A percentile compares a stretch with the other conserved stretches of the same genome.
Conservation (phyloP, 352 stramenopile species). For the Vaucheria bursata region DNA sequence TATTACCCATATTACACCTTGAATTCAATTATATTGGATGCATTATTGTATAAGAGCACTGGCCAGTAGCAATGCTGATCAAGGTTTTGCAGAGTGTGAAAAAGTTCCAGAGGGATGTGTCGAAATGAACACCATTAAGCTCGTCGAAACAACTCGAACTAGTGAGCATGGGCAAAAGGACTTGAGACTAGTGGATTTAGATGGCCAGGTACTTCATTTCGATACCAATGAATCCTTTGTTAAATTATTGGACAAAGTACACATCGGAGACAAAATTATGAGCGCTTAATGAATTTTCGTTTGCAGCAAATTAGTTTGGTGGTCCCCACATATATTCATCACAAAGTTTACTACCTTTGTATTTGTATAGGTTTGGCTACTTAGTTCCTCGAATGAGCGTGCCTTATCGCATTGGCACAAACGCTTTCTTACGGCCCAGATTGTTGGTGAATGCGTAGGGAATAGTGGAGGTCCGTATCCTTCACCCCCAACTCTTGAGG, state of each 20-base stretch:
- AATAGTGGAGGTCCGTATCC: not conserved
- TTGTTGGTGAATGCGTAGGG: not conserved
- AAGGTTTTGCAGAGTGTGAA: not conserved
- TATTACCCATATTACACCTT: not conserved
- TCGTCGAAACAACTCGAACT: constrained; percentile 37
- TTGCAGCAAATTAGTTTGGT: no score
- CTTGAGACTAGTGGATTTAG: constrained; percentile 34
- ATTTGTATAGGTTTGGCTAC: not conserved
- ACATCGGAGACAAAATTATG: not conserved
- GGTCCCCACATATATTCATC: not conserved
- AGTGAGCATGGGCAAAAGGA: constrained; percentile 38
- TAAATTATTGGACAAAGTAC: not conserved
- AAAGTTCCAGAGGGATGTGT: not conserved
- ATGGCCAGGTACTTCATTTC: constrained; percentile 27
- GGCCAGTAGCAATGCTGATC: not conserved
- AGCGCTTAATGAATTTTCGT: no score
- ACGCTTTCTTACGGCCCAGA: constrained; percentile 10
- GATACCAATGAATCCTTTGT: not conserved
- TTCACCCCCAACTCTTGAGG: not conserved
- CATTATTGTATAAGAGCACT: not conserved
- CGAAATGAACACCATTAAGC: constrained; percentile 21
- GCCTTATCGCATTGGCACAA: not conserved
- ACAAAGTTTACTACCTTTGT: not conserved
- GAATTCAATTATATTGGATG: not conserved
- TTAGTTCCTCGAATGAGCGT: not conserved